Base-by-base conservation (phyloP, 2,329 filamentous ascomycete genomes). In the Claviceps sp. region DNA sequence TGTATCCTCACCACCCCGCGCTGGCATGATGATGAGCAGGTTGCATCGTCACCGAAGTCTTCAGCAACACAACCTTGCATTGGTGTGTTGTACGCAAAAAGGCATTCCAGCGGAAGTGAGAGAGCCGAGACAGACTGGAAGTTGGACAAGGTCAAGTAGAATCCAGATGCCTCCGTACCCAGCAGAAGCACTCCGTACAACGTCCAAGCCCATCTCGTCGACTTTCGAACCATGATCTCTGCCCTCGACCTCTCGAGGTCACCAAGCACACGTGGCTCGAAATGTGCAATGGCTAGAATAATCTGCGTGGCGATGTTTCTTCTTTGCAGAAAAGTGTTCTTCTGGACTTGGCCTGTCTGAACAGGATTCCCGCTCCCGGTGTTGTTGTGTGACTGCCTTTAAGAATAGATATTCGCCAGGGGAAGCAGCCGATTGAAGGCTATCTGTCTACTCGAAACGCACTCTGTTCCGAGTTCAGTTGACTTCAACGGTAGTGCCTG, bases 71-170 rank as follows among this genome's bases (percentile, higher is more conserved):
- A 75, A 48, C 65, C 63, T n/a, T 52, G 43, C 26, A 75, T 65
- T 5, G 65, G 65, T 5, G 62, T 60, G 56, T 70, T 69, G 61
- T 75, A 75, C 37, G 68, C 70, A 40, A 66, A 57, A 14, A 67
- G 60, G 56, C 72, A 75, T 43, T 56, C 57, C 38, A 68, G 51
- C 0, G 70, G 65, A 9, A 70, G 61, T 4, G 63, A 58, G n/a
- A 63, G 55, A 11, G 66, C 61, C n/a, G 63, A 60, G 51, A 75
- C 64, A 43, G 65, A 60, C 51, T 73, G 64, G 52, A 75, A 70
- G 56, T 66, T 65, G 46, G 69, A 65, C 30, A 75, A 63, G 4
- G 58, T 61, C n/a, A 65, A 50, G 1, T 55, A 56, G n/a, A 51
- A 46, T 44, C 54, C 63, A 6, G 62, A 63, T 5, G 56, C 60